Evolutionary conservation across 2,329 filamentous ascomycete genomes (phyloP).

Genomic region (Pseudogymnoascus sp.): DNA sequence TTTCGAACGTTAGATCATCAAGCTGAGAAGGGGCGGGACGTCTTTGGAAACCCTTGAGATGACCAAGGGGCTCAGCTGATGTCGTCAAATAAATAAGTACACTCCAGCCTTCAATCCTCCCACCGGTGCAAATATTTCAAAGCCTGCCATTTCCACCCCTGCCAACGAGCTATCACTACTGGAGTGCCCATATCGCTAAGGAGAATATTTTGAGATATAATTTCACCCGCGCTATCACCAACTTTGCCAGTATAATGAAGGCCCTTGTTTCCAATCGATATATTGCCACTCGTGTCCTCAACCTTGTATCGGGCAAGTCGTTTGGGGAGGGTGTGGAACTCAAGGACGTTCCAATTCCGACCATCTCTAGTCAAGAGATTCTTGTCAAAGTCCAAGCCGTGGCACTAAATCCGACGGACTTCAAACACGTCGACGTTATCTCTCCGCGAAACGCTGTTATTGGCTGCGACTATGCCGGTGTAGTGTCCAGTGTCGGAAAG

Average conservation of each 20-base stretch:
- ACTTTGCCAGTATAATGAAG: slow-evolving; percentile 9
- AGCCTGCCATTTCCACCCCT: too few relatives aligned
- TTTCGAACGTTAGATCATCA: too few relatives aligned
- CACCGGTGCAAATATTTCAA: too few relatives aligned
- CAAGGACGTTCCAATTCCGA: slow-evolving; percentile 16
- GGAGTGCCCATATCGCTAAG: too few relatives aligned
- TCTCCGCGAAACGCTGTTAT: slow-evolving; percentile 17
- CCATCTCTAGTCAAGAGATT: slow-evolving; percentile 24
- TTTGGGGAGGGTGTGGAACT: neutral
- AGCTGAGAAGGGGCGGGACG: too few relatives aligned
- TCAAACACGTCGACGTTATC: slow-evolving; percentile 24
- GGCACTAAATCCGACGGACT: slow-evolving; percentile 26
- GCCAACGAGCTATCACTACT: too few relatives aligned
- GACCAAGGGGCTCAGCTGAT: too few relatives aligned
- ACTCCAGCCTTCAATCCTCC: too few relatives aligned
- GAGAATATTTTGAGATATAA: too few relatives aligned
- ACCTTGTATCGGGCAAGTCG: slow-evolving; percentile 10
- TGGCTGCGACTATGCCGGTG: slow-evolving; percentile 40
- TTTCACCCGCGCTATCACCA: too few relatives aligned
- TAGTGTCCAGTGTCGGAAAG: slow-evolving; percentile 37
- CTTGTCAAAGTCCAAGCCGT: slow-evolving; percentile 20
- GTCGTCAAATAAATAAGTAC: too few relatives aligned
- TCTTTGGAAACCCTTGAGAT: too few relatives aligned
- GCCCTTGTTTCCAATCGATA: slow-evolving; percentile 10
- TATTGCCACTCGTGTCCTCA: slow-evolving; percentile 8